A percentile compares a stretch with the other conserved stretches of the same genome.
These are phyloP conservation scores for Chlorokybus atmophyticus DNA, from an alignment of 139 green algal genomes.

Conservation along the genomic window DNA sequence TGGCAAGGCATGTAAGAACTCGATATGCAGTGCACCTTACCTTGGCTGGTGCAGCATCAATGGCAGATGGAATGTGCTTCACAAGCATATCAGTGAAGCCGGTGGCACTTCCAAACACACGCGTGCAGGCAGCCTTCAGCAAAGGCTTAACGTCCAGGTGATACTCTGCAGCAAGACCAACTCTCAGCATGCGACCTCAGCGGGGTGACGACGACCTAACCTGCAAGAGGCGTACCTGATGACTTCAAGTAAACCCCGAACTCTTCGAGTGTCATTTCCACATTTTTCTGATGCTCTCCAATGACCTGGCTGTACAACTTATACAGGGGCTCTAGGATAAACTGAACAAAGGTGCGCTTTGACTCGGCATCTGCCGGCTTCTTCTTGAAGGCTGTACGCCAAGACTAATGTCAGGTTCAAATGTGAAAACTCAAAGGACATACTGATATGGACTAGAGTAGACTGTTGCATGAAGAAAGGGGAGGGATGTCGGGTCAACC, in stretches of 20 bases:
- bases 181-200: not conserved
- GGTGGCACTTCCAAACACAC: constrained; percentile 55
- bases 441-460: too few relatives aligned
- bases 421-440: too few relatives aligned
- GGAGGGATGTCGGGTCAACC: too few relatives aligned
- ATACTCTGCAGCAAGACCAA: constrained; percentile 30
- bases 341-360: constrained; percentile 86
- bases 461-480: too few relatives aligned
- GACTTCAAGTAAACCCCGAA: constrained; percentile 72
- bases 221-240: constrained; percentile 2
- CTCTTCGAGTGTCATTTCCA: constrained; percentile 48
- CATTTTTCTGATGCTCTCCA: constrained; percentile 42
- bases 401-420: too few relatives aligned
- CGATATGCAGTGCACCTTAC: too few relatives aligned
- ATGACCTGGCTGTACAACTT: constrained; percentile 69
- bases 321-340: constrained; percentile 93
- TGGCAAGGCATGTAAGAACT: too few relatives aligned
- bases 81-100: constrained; percentile 87
- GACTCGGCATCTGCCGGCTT: constrained; percentile 40
- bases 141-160: constrained; percentile 73
- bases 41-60: constrained; percentile 53
- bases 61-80: constrained; percentile 60
- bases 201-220: too few relatives aligned
- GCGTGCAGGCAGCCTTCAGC: constrained; percentile 20
- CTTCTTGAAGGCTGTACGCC: constrained; percentile 57